Conservation (phyloP, 1,139 yeast species). For the Blastobotrys arbuscula region DNA sequence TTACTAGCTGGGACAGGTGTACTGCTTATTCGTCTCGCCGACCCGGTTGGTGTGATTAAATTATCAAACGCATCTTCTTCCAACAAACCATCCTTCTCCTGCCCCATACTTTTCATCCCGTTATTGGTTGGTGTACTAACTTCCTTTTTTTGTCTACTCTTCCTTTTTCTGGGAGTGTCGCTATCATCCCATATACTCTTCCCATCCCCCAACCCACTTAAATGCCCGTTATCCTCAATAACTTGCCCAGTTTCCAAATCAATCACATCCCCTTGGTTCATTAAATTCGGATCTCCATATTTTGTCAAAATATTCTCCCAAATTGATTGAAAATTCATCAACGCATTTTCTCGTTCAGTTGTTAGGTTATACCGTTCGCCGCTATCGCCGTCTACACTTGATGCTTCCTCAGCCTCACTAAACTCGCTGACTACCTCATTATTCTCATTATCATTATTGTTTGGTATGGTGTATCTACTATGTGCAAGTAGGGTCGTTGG, state of each 20-base stretch:
- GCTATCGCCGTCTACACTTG: conserved; percentile 1
- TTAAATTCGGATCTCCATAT: conserved; percentile 46
- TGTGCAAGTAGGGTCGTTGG: too few relatives aligned
- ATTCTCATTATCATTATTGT: neutral
- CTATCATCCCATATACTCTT: conserved; percentile 6
- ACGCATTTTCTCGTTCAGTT: conserved; percentile 1
- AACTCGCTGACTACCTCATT: neutral
- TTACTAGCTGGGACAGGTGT: neutral
- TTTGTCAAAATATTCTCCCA: conserved; percentile 55
- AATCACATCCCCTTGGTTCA: conserved; percentile 58
- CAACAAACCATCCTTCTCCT: neutral
- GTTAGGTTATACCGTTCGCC: neutral
- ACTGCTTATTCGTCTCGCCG: neutral
- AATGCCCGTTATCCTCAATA: conserved; percentile 58
- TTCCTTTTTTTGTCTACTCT: neutral
- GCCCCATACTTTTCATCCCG: neutral
- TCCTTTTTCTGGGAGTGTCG: neutral
- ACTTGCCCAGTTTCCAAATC: conserved; percentile 57
- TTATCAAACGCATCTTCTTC: conserved; percentile 16
- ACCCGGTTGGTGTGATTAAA: conserved; percentile 10
- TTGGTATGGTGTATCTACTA: too few relatives aligned
- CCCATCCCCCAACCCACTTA: conserved; percentile 37
- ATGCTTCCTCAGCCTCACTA: conserved; percentile 9
- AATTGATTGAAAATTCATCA: conserved; percentile 23
- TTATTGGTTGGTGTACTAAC: neutral